Evolutionary conservation across 257 asterid species (phyloP).

Genomic region (Galeopsis tetrahit): DNA sequence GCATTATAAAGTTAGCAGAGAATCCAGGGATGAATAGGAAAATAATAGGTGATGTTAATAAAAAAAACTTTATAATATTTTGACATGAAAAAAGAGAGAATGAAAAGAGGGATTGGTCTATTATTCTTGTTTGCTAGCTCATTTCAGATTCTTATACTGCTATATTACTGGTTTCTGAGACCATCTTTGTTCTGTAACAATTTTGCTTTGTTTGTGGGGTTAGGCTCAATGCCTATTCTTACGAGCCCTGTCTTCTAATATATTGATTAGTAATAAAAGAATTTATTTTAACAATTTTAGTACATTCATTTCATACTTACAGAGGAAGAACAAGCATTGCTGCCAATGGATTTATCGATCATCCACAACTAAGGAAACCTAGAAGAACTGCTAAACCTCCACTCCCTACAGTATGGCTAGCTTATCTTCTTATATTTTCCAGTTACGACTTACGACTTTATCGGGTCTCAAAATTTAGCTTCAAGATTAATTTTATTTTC

Average conservation of each 20-base stretch:
- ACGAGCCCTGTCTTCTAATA: not conserved
- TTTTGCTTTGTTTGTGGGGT: not conserved
- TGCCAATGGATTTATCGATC: constrained; percentile 55
- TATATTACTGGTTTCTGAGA: constrained; percentile 18
- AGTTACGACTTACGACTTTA: constrained; percentile 18
- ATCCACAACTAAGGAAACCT: constrained; percentile 57
- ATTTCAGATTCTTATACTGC: constrained; percentile 4
- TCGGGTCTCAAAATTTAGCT: not conserved
- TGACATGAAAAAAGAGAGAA: not conserved
- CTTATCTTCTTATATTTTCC: constrained; percentile 25
- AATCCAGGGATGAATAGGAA: constrained; percentile 15
- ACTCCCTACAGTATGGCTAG: constrained; percentile 67
- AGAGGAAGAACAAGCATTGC: constrained; percentile 98
- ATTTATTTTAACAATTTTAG: constrained; percentile 27
- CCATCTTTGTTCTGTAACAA: constrained; percentile 3
- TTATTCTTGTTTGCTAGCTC: constrained; percentile 3
- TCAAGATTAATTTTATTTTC: not conserved
- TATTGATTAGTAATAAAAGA: not conserved
- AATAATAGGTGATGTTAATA: not conserved
- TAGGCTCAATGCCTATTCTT: constrained; percentile 12
- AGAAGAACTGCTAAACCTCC: constrained; percentile 81
- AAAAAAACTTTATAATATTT: not conserved
- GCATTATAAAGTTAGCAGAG: not conserved
- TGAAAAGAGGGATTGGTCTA: not conserved
- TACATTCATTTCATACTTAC: constrained; percentile 33